Conservation (phyloP, 2,329 filamentous ascomycete genomes). For the Nemania abortiva region DNA sequence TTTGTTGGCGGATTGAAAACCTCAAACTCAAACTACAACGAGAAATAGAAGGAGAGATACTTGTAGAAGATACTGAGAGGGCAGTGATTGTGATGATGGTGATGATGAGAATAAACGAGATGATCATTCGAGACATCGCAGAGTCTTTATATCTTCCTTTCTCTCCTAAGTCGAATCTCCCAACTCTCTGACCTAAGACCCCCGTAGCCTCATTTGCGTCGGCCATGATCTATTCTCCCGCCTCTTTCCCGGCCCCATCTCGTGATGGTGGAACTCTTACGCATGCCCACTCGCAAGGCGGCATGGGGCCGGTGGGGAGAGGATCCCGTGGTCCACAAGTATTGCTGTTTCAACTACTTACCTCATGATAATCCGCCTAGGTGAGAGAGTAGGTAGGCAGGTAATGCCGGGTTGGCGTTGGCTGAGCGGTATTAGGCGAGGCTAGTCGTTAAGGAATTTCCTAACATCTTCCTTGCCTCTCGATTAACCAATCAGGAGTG, state of each 20-base stretch:
- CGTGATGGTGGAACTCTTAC: slow-evolving; percentile 16
- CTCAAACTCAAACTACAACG: background rate
- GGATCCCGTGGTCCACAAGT: slow-evolving; percentile 4
- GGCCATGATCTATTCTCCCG: slow-evolving; percentile 6
- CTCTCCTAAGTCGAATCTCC: background rate
- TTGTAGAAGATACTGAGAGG: background rate
- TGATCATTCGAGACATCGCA: slow-evolving; percentile 3
- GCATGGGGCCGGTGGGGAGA: slow-evolving; percentile 9
- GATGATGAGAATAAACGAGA: slow-evolving; percentile 16
- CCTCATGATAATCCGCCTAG: background rate
- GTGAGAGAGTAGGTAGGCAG: background rate
- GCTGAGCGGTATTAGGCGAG: background rate
- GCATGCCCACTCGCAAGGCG: slow-evolving; percentile 15
- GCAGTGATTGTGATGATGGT: slow-evolving; percentile 15
- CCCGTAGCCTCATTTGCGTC: slow-evolving; percentile 6
- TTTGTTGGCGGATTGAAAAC: slow-evolving; percentile 15
- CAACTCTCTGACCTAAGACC: background rate
- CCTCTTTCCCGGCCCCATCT: background rate
- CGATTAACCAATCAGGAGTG: slow-evolving; percentile 7
- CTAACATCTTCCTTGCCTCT: background rate
- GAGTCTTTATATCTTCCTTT: slow-evolving; percentile 17
- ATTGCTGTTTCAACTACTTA: slow-evolving; percentile 6
- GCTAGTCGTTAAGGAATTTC: background rate
- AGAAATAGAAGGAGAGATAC: too few species aligned
- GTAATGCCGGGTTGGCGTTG: background rate